Conservation (phyloP, 2,329 filamentous ascomycete species). For the Bisporella sp. region DNA sequence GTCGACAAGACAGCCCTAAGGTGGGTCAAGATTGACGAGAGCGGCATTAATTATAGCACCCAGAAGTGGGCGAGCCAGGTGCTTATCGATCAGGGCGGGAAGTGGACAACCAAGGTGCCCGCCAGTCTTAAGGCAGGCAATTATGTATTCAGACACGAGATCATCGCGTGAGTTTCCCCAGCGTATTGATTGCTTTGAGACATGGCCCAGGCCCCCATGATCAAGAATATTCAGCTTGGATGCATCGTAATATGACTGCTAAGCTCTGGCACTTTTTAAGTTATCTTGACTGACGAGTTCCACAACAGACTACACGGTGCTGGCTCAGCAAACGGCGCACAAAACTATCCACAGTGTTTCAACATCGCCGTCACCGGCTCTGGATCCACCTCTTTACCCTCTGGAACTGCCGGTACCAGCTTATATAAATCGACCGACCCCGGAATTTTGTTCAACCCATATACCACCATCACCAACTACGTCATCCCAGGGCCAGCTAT, state of each 20-base stretch:
- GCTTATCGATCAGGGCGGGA: conserved; percentile 44
- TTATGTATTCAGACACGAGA: conserved; percentile 49
- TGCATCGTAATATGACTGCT: no score
- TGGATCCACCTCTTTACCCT: conserved; percentile 27
- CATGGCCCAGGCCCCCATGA: no score
- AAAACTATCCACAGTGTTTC: conserved; percentile 43
- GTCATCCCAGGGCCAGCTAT: not conserved
- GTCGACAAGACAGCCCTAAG: conserved; percentile 28
- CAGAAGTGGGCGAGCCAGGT: conserved; percentile 32
- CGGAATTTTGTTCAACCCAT: conserved; percentile 35
- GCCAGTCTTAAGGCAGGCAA: conserved; percentile 35
- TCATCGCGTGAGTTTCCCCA: conserved; percentile 13
- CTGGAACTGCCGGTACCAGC: conserved; percentile 29
- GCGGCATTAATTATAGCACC: conserved; percentile 25
- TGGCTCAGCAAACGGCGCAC: conserved; percentile 32
- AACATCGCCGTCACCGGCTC: conserved; percentile 41
- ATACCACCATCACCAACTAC: conserved; percentile 25
- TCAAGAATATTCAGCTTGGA: no score
- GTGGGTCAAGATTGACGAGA: conserved; percentile 36
- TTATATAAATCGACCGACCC: conserved; percentile 34
- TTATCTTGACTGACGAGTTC: no score
- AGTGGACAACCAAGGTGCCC: conserved; percentile 41
- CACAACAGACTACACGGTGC: conserved; percentile 7
- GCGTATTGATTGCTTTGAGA: no score
- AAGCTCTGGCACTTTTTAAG: no score